These are phyloP conservation scores for Cynanchum wilfordii DNA, from an alignment of 257 asterid species.

Conservation along the genomic window DNA sequence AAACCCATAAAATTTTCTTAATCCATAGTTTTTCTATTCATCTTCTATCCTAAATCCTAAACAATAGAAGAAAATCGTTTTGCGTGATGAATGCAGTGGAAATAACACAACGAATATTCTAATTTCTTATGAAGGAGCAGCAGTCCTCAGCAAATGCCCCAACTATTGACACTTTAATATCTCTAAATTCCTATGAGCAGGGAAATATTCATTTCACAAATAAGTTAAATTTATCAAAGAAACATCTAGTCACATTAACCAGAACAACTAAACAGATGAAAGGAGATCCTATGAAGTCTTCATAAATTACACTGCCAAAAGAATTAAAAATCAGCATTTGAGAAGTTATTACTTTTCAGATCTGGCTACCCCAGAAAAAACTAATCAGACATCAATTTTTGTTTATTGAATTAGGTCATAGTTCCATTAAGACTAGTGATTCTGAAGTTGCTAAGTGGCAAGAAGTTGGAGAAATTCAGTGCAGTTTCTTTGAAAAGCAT, in stretches of 20 bases:
- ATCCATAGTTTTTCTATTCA: not conserved
- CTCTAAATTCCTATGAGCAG: not conserved
- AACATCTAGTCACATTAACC: not conserved
- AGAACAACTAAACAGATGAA: not conserved
- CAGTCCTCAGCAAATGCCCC: not conserved
- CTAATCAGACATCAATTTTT: not conserved
- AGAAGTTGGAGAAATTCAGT: not conserved
- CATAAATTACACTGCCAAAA: not conserved
- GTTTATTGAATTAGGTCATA: not conserved
- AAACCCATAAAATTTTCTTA: not conserved
- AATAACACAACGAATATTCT: not conserved
- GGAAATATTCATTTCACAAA: not conserved
- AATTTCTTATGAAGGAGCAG: not conserved
- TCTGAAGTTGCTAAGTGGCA: not conserved
- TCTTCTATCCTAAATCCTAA: not conserved
- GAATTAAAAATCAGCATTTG: not conserved
- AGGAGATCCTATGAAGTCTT: not conserved
- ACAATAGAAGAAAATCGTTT: not conserved
- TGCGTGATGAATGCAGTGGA: not conserved
- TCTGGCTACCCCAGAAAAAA: not conserved
- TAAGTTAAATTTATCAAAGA: not conserved
- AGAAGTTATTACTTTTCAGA: conserved; percentile 2
- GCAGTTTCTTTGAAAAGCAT: not conserved
- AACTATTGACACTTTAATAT: not conserved
- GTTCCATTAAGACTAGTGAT: not conserved